Conservation (phyloP, 768 basidiomycete genomes). For the Tulasnella calospora region DNA sequence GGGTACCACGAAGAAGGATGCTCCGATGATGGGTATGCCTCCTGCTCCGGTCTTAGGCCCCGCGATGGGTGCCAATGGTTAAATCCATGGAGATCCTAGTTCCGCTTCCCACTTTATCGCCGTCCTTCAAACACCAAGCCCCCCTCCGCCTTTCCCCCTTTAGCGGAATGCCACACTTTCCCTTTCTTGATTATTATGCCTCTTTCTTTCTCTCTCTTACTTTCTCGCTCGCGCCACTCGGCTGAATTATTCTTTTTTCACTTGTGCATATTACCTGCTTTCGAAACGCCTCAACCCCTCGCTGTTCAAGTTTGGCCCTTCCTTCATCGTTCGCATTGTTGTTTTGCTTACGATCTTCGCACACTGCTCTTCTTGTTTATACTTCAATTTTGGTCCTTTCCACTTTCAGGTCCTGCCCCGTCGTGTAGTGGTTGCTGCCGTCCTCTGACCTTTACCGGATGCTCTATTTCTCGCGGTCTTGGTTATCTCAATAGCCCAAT, state of each 20-base stretch:
- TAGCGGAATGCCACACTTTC: background rate
- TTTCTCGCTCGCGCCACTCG: background rate
- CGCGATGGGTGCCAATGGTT: constrained; percentile 21
- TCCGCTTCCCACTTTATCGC: background rate
- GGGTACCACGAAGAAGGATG: background rate
- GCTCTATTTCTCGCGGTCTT: background rate
- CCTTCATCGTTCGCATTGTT: background rate
- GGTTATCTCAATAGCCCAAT: background rate
- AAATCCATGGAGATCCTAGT: background rate
- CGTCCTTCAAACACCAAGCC: background rate
- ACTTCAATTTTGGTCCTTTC: background rate
- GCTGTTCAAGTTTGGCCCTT: background rate
- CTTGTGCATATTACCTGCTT: constrained; percentile 2
- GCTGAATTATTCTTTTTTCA: constrained; percentile 5
- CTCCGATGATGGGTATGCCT: constrained; percentile 13
- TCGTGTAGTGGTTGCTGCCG: background rate
- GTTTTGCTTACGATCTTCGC: background rate
- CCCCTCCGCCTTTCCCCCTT: background rate
- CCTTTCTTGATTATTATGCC: background rate
- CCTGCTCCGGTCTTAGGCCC: constrained; percentile 16
- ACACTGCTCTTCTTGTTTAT: background rate
- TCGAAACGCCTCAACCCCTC: background rate
- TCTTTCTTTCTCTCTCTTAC: background rate
- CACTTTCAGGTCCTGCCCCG: background rate
- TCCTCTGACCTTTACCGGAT: background rate